Conservation (phyloP, 495 filamentous ascomycete species). For the Endocarpon pusillum region DNA sequence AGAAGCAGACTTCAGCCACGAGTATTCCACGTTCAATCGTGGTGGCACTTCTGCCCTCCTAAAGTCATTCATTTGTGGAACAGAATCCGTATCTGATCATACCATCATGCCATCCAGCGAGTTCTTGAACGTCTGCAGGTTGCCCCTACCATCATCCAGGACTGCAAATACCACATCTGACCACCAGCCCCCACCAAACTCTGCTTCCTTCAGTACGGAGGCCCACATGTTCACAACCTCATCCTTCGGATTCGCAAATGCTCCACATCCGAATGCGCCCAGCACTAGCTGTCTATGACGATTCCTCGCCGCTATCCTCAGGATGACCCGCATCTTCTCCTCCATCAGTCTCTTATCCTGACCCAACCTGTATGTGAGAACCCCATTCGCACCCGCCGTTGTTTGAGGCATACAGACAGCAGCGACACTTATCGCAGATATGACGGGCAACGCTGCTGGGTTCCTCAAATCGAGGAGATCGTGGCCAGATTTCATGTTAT, state of each 20-base stretch:
- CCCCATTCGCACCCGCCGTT: constrained; percentile 7
- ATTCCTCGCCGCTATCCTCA: constrained; percentile 34
- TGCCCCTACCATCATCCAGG: constrained; percentile 16
- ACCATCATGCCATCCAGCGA: no score
- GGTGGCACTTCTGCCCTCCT: no score
- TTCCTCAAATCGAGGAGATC: constrained; percentile 19
- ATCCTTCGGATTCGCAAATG: constrained; percentile 39
- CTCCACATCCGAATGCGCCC: constrained; percentile 52
- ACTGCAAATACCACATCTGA: constrained; percentile 36
- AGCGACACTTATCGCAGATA: constrained; percentile 42
- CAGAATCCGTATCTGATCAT: no score
- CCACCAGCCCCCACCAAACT: constrained; percentile 42
- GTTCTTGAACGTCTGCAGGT: no score
- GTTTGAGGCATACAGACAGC: constrained; percentile 31
- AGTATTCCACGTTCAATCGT: no score
- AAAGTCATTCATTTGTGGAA: no score
- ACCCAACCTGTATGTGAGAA: constrained; percentile 15
- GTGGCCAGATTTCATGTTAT: constrained; percentile 22
- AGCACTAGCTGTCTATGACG: constrained; percentile 39
- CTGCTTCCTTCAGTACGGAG: constrained; percentile 35
- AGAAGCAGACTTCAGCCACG: no score
- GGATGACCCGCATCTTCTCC: constrained; percentile 38
- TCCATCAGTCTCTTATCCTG: constrained; percentile 32
- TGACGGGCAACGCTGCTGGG: constrained; percentile 25
- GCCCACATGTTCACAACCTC: constrained; percentile 45